Evolutionary conservation across 176 grass and related monocot species (phyloP), one percentile per base, ranked within the genome.

Genomic region (Echinochloa phyllopogon): DNA sequence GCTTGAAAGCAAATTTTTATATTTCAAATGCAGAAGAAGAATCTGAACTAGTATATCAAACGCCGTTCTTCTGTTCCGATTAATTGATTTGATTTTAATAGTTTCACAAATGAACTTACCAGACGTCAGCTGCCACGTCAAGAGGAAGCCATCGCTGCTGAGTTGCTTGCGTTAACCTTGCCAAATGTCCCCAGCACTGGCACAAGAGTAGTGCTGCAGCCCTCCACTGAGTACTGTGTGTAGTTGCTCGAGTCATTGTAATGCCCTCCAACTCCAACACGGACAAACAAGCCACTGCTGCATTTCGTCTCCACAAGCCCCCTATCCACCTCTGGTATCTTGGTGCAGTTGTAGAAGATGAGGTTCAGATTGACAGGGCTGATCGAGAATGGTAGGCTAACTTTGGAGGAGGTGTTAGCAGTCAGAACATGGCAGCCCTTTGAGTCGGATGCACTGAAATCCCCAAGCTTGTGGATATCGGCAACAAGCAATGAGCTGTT

Each of bases 341-440:
- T 38, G 1, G 40, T 68, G 85, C 85, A 87, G 25, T 59, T 23
- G 43, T 87, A 82, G 80, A 88, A 88, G n/a, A 88, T 55, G 8
- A 88, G 67, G 11, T 39, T 62, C 74, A 23, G 21, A 29, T 83
- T 88, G 37, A 2, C 55, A n/a, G 58, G 37, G 74, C 80, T 78
- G 73, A 83, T 29, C 10, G 2, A 62, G 42, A 88, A 77, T 4
- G 86, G 73, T 11, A 78, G 23, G 0, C 65, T 53, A 0, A 88
- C 3, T 43, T 78, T 88, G 73, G 65, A 13, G 8, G 80, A 77
- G 73, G 64, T 83, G 24, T 88, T 88, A 17, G 56, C 11, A 25
- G 59, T 17, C 2, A 59, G 65, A 10, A 65, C 73, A 12, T 36
- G 55, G 44, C 80, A 88, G 0, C 36, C 73, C 27, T 60, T 62